phyloP scores from a whole-genome alignment of 1,139 yeast species.

The Chernovozyma aurita region DNA sequence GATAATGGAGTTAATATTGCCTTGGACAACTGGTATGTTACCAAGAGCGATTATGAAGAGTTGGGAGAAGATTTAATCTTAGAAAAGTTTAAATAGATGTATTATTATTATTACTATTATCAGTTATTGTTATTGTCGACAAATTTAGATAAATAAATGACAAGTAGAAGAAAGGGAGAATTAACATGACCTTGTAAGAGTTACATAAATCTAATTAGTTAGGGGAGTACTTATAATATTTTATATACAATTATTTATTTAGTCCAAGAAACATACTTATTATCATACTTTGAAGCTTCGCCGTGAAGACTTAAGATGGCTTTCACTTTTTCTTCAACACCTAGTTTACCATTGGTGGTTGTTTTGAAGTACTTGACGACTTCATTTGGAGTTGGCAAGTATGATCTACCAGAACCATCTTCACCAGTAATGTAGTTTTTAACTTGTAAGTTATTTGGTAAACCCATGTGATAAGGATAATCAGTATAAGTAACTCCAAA shows the following conservation, averaged over 20 bases:
- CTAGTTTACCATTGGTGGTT: constrained; percentile 50
- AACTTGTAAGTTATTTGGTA: constrained; percentile 65
- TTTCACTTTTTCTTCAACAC: constrained; percentile 56
- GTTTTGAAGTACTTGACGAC: constrained; percentile 57
- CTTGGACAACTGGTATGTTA: constrained; percentile 50
- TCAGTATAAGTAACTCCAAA: constrained; percentile 50
- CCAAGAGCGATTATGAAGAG: constrained; percentile 56
- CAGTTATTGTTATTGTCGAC: neutral
- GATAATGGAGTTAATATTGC: constrained; percentile 42
- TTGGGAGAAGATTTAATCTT: constrained; percentile 53
- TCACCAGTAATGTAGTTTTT: constrained; percentile 59
- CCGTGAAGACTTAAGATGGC: constrained; percentile 59
- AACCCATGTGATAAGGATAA: constrained; percentile 76
- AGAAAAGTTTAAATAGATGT: constrained; percentile 47
- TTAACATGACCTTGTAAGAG: too few species aligned
- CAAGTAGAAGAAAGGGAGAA: neutral
- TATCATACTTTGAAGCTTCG: constrained; percentile 51
- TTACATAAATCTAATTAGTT: neutral
- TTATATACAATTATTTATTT: constrained; percentile 7
- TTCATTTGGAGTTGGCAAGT: constrained; percentile 64
- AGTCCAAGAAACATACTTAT: constrained; percentile 58
- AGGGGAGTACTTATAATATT: too few species aligned
- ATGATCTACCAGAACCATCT: constrained; percentile 58
- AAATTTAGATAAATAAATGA: neutral
- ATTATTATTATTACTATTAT: neutral